phyloP scores from a whole-genome alignment of 345 rosid species.

The Salix suchowensis region DNA sequence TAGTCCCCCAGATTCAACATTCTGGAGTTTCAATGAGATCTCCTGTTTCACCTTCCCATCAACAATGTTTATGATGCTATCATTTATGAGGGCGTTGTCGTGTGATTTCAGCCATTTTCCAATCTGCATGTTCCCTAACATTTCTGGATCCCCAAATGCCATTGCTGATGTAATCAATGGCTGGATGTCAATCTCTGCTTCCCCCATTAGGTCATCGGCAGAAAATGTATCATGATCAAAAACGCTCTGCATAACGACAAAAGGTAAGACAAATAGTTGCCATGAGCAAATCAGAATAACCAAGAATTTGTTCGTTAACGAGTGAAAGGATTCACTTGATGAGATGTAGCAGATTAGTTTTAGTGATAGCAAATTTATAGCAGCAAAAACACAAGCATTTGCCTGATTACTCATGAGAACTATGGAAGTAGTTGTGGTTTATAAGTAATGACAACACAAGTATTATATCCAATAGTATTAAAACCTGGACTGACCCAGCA shows the following conservation, averaged over 20 bases:
- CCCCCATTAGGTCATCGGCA: constrained; percentile 98
- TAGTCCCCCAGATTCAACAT: constrained; percentile 87
- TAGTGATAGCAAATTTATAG: neutral
- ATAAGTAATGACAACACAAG: neutral
- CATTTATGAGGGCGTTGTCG: constrained; percentile 83
- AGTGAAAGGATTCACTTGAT: neutral
- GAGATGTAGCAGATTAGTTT: neutral
- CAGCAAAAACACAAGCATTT: neutral
- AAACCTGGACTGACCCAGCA: too few relatives aligned
- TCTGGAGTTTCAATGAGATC: constrained; percentile 74
- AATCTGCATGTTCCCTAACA: constrained; percentile 91
- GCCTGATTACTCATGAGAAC: neutral
- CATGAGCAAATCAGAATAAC: neutral
- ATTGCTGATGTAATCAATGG: constrained; percentile 88
- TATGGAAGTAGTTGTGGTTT: neutral
- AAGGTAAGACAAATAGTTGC: neutral
- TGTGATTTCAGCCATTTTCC: constrained; percentile 89
- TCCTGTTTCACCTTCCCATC: constrained; percentile 92
- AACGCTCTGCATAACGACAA: constrained; percentile 50
- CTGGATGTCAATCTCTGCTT: constrained; percentile 87
- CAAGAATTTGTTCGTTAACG: neutral
- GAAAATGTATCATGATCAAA: constrained; percentile 87
- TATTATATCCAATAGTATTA: neutral
- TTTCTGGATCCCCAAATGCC: constrained; percentile 85
- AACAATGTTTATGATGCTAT: constrained; percentile 73